Evolutionary conservation across 2,329 filamentous ascomycete species (phyloP).

Genomic region (Fusarium buharicum): DNA sequence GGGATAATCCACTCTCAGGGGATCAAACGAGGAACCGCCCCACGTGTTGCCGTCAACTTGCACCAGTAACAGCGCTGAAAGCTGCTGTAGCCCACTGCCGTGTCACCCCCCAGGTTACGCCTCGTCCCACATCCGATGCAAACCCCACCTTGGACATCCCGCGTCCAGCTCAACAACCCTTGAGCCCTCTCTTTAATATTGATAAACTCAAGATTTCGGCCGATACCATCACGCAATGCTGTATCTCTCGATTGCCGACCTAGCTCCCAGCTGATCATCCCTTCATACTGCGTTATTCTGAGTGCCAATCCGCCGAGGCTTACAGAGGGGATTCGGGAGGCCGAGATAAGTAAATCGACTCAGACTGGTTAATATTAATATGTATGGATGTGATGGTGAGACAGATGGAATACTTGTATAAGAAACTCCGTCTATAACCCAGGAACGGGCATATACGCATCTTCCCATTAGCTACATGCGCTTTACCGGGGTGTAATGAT

Average conservation of each 20-base stretch:
- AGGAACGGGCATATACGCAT: too few species aligned
- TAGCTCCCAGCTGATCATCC: not conserved
- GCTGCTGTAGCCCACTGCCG: conserved; percentile 8
- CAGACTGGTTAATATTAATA: conserved; percentile 6
- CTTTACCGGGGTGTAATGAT: too few species aligned
- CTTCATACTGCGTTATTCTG: not conserved
- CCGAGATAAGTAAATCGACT: not conserved
- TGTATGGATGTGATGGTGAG: conserved; percentile 10
- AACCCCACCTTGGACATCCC: conserved; percentile 40
- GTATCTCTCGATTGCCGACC: conserved; percentile 20
- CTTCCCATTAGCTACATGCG: too few species aligned
- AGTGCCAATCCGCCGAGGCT: conserved; percentile 3
- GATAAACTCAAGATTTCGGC: not conserved
- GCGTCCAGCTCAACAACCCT: conserved; percentile 17
- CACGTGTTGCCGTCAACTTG: conserved; percentile 19
- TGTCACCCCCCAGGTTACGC: conserved; percentile 3
- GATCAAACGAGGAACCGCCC: conserved; percentile 14
- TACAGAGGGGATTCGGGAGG: too few species aligned
- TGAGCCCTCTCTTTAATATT: conserved; percentile 8
- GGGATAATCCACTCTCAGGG: conserved; percentile 21
- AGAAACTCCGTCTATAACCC: too few species aligned
- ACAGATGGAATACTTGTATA: not conserved
- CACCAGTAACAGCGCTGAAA: conserved; percentile 8
- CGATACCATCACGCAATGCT: conserved; percentile 4
- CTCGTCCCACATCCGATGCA: not conserved